phyloP scores from a whole-genome alignment of 495 filamentous ascomycete genomes.

The Hypoxylon trugodes region DNA sequence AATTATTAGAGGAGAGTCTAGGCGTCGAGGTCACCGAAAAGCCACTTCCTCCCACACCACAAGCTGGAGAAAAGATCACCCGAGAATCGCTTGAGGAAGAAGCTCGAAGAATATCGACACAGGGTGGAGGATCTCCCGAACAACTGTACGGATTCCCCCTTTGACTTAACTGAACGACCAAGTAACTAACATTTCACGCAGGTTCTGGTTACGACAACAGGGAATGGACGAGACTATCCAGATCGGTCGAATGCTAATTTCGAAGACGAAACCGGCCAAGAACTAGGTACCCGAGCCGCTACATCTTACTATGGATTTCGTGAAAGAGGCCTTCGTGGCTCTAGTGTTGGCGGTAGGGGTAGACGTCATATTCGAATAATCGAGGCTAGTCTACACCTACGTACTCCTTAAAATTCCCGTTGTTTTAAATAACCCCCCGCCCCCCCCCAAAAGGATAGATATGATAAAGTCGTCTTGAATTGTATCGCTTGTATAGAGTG shows the following conservation, averaged over 20 bases:
- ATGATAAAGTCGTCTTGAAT: too few species aligned
- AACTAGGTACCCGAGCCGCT: slow-evolving; percentile 15
- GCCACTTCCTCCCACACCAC: slow-evolving; percentile 43
- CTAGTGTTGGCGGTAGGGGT: slow-evolving; percentile 6
- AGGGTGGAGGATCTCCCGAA: slow-evolving; percentile 61
- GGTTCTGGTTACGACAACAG: slow-evolving; percentile 54
- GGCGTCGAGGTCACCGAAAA: slow-evolving; percentile 55
- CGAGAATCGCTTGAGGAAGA: slow-evolving; percentile 68
- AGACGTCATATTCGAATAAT: slow-evolving; percentile 30
- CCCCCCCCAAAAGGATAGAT: too few species aligned
- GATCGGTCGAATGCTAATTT: slow-evolving; percentile 46
- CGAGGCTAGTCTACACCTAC: neutral
- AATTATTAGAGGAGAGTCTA: slow-evolving; percentile 70
- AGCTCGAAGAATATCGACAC: slow-evolving; percentile 63
- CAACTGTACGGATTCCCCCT: slow-evolving; percentile 52
- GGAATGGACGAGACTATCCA: slow-evolving; percentile 50
- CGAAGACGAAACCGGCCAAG: slow-evolving; percentile 24
- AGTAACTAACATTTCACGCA: slow-evolving; percentile 19
- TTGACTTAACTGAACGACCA: neutral
- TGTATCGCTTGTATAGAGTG: too few species aligned
- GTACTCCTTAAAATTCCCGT: too few species aligned
- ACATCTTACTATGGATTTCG: slow-evolving; percentile 1
- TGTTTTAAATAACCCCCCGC: too few species aligned
- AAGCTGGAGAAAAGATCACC: slow-evolving; percentile 58
- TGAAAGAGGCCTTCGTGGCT: slow-evolving; percentile 12